Base-by-base conservation (phyloP, 2,329 filamentous ascomycete species). In the Fusarium xylarioides region DNA sequence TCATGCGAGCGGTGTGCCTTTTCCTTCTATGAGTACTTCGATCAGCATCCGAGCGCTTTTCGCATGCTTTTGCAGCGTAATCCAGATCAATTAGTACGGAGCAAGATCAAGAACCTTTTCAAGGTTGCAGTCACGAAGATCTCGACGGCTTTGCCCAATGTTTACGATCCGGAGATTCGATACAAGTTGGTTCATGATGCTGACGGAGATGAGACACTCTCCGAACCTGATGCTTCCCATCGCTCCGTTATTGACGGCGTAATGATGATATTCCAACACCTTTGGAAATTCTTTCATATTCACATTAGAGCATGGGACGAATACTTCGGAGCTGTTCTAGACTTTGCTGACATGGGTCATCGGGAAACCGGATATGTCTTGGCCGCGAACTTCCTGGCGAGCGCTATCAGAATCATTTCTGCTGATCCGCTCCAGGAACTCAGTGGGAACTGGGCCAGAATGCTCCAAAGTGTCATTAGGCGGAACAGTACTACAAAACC, bases 281-380 rank as follows among this genome's bases (percentile, higher is more conserved):
- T 93, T 7, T 94, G 90, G 88, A 82, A 86, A 7, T 84, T 82
- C n/a, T 90, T 94, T 63, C 90, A 93, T 67, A 81, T 84, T 6
- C 84, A 87, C 50, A 83, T 90, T 34, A 88, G 91, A 63, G 88
- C 92, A 7, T 96, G 93, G 93, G 89, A 91, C 46, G 93, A 95
- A 76, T 91, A 92, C 65, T 95, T 95, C 78, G 87, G 88, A 18
- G 86, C 92, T n/a, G 84, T 95, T 69, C 78, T 88, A n/a, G 84
- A 84, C n/a, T 91, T 95, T 77, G 89, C 90, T 19, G 85, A 83
- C 50, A 81, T 93, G 61, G 92, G 92, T 2, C 81, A 84, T 7
- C 79, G 85, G 10, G 91, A 94, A 79, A 85, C 88, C 26, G 83
- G 84, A 4, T 78, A 87, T 11, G 83, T 95, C 30, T 83, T 95